Conservation (phyloP, 2,329 filamentous ascomycete genomes). For the Clarireedia paspali region DNA sequence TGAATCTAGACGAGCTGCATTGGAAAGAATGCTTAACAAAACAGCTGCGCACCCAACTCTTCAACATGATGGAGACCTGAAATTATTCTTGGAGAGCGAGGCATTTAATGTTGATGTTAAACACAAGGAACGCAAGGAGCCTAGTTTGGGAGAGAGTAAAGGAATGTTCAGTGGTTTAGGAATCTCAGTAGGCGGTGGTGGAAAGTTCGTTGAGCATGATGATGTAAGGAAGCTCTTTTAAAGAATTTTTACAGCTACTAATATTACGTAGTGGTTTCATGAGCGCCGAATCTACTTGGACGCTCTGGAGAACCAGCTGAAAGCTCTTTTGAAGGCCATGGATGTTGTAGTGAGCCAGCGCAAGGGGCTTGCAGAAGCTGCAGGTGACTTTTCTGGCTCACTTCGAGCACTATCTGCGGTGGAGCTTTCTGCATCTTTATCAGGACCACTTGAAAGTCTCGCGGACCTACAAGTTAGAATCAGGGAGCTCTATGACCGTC, state of each 20-base stretch:
- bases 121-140: slow-evolving; percentile 90
- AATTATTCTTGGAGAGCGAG: slow-evolving; percentile 95
- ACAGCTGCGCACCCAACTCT: slow-evolving; percentile 81
- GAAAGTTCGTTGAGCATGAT: slow-evolving; percentile 96
- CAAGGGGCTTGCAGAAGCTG: slow-evolving; percentile 88
- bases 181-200: slow-evolving; percentile 65
- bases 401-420: slow-evolving; percentile 89
- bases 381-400: slow-evolving; percentile 85
- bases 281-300: slow-evolving; percentile 93
- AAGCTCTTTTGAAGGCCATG: slow-evolving; percentile 84
- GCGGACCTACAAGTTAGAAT: slow-evolving; percentile 93
- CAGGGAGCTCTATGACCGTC: slow-evolving; percentile 88
- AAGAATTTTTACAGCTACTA: slow-evolving; percentile 13
- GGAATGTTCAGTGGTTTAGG: slow-evolving; percentile 84
- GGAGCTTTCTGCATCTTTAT: slow-evolving; percentile 82
- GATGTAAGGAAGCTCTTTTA: slow-evolving; percentile 53
- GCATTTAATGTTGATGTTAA: slow-evolving; percentile 94
- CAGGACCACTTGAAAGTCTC: slow-evolving; percentile 80
- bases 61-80: slow-evolving; percentile 88
- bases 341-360: slow-evolving; percentile 88
- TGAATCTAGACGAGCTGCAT: slow-evolving; percentile 78
- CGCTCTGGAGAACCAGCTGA: slow-evolving; percentile 84
- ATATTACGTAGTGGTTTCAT: slow-evolving; percentile 74
- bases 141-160: slow-evolving; percentile 81
- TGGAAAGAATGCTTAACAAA: slow-evolving; percentile 98